Base-by-base conservation (phyloP, 2,329 filamentous ascomycete species). In the Verticillium longisporum region DNA sequence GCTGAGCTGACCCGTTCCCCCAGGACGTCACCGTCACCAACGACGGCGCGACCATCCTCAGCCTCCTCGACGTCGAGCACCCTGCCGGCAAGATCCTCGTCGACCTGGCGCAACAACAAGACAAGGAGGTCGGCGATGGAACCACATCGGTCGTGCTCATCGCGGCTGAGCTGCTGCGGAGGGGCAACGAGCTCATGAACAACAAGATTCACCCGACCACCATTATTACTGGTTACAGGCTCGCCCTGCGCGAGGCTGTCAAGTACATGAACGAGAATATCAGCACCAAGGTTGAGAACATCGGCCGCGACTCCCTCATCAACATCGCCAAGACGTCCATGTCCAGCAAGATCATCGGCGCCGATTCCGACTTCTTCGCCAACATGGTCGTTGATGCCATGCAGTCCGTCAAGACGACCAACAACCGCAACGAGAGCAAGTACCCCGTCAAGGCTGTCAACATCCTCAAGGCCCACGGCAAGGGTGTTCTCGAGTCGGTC, bases 181-280 rank as follows among this genome's bases (percentile, higher is more conserved):
- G 95, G 77, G 95, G 88, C 65, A 99, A 99, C 81, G 95, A 99
- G 80, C 85, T 99, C 67, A 96, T 98, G 90, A 97, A 95, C 84
- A 99, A 98, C 86, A 91, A 93, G 75, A 99, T 99, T 85, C 95
- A 99, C 80, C 96, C 95, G 61, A 99, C 95, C 32, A 99, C 96
- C 64, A 98, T 99, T 78, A 99, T 99, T 74, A 98, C 92, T 64
- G 95, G 95, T 71, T 99, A 99, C 84, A 87, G 95, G 72, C 85
- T 99, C 71, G 95, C 95, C 63, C 84, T 99, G 68, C 86, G 95
- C 71, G 95, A 99, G 82, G 95, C 95, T 62, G 89, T 99, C 74
- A 96, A 96, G 79, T 99, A 97, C 80, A 96, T 99, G 89, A 94
- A 92, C 78, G 95, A 99, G 78, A 97, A 98, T 75, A 89, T 99